Evolutionary conservation across 192 early-diverging fungal species (phyloP).

Genomic region (Coemansia sp.): DNA sequence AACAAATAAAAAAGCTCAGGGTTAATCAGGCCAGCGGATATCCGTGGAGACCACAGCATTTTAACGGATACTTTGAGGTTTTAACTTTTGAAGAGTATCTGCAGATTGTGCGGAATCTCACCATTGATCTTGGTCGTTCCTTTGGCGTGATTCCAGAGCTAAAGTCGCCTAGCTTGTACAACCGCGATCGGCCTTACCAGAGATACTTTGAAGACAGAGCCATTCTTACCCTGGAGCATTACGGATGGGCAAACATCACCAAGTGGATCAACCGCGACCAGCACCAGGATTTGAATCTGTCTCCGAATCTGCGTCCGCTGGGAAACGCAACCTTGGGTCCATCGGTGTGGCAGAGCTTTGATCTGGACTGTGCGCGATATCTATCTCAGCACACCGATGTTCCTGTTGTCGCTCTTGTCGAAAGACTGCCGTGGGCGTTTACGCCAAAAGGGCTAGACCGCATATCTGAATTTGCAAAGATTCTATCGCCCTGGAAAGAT

Average conservation of each 20-base stretch:
- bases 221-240: constrained; percentile 37
- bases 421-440: constrained; percentile 36
- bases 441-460: constrained; percentile 43
- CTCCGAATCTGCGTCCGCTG: constrained; percentile 5
- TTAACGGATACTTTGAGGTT: constrained; percentile 39
- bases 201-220: constrained; percentile 54
- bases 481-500: constrained; percentile 54
- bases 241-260: constrained; percentile 37
- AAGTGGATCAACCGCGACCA: constrained; percentile 15
- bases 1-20: constrained; percentile 33
- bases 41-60: constrained; percentile 42
- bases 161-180: constrained; percentile 52
- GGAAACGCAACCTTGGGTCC: constrained; percentile 22
- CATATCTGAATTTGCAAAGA: constrained; percentile 25
- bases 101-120: constrained; percentile 40
- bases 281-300: constrained; percentile 22
- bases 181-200: constrained; percentile 23
- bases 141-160: constrained; percentile 54
- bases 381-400: constrained; percentile 22
- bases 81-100: constrained; percentile 54
- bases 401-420: constrained; percentile 33
- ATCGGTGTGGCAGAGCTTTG: constrained; percentile 47
- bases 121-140: constrained; percentile 22
- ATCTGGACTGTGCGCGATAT: constrained; percentile 49
- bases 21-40: constrained; percentile 27